A percentile compares a stretch with the other conserved stretches of the same genome.
Evolutionary conservation across 2,329 filamentous ascomycete species (phyloP).

Genomic region (Penicillium thymicola): DNA sequence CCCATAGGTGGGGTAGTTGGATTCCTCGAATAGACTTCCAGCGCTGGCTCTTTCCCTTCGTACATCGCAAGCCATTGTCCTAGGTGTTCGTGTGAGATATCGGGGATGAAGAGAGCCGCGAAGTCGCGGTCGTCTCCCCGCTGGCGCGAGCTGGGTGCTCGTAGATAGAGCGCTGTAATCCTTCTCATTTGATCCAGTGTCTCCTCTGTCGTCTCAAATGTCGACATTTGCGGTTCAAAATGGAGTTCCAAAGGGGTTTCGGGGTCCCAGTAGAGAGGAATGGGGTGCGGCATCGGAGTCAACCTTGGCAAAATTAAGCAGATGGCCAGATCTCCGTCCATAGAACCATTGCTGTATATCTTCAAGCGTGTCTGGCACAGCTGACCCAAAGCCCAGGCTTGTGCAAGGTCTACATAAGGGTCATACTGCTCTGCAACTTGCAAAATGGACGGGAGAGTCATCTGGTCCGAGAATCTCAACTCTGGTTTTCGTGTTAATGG

Average conservation of each 20-base stretch:
- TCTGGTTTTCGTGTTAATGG: constrained; percentile 49
- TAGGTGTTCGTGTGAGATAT: constrained; percentile 15
- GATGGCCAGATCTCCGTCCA: constrained; percentile 17
- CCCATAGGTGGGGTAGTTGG: constrained; percentile 9
- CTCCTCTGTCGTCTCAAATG: constrained; percentile 11
- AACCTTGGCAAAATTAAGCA: constrained; percentile 21
- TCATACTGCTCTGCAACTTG: constrained; percentile 30
- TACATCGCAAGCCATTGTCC: constrained; percentile 21
- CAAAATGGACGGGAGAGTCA: constrained; percentile 19
- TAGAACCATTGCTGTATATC: constrained; percentile 13
- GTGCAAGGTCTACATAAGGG: constrained; percentile 29
- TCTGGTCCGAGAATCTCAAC: constrained; percentile 11
- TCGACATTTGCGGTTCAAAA: constrained; percentile 14
- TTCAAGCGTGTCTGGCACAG: constrained; percentile 23
- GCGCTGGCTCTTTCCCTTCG: constrained; percentile 20
- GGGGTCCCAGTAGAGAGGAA: constrained; percentile 31
- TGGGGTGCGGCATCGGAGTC: constrained; percentile 17
- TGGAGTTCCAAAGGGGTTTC: constrained; percentile 20
- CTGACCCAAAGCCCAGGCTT: constrained; percentile 24
- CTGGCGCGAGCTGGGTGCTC: constrained; percentile 18
- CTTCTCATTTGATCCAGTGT: constrained; percentile 34
- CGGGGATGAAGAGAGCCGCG: constrained; percentile 28
- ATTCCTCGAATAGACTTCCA: constrained; percentile 21
- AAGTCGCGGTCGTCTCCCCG: constrained; percentile 19
- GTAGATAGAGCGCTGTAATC: constrained; percentile 27